phyloP scores from a whole-genome alignment of 2,329 filamentous ascomycete genomes.

The Sporothrix phasma region DNA sequence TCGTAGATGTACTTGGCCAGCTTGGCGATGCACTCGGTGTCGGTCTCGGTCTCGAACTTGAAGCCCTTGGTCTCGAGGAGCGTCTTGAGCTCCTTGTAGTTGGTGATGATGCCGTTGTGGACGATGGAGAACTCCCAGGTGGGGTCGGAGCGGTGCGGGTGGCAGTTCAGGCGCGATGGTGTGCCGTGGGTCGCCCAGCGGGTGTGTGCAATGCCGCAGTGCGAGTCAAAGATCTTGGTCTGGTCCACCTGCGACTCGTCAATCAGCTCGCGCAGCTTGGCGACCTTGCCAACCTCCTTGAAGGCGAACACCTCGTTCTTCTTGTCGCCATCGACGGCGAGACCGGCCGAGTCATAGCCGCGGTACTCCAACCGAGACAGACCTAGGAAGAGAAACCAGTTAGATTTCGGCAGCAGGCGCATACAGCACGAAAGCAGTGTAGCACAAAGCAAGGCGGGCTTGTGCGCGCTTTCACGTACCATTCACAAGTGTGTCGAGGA shows the following conservation, averaged over 20 bases:
- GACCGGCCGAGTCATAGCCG: slow-evolving; percentile 94
- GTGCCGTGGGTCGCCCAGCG: slow-evolving; percentile 97
- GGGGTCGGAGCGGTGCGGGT: slow-evolving; percentile 92
- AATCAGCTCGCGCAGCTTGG: slow-evolving; percentile 89
- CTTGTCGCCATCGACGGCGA: slow-evolving; percentile 95
- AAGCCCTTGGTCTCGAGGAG: slow-evolving; percentile 90
- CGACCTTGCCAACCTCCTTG: slow-evolving; percentile 99
- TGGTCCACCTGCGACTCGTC: slow-evolving; percentile 73
- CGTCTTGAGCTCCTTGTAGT: slow-evolving; percentile 98
- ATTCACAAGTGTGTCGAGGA: slow-evolving; percentile 92
- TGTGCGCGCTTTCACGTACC: slow-evolving; percentile 46
- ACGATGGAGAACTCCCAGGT: slow-evolving; percentile 95
- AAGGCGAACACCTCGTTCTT: slow-evolving; percentile 95
- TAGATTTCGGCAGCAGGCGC: slow-evolving; percentile 19
- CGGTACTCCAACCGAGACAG: slow-evolving; percentile 95
- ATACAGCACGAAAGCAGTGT: no score
- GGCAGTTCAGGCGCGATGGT: slow-evolving; percentile 91
- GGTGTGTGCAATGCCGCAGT: slow-evolving; percentile 97
- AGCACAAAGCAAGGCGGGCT: no score
- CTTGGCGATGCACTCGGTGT: slow-evolving; percentile 98
- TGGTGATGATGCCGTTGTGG: slow-evolving; percentile 99
- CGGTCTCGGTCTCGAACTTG: slow-evolving; percentile 97
- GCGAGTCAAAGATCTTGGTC: slow-evolving; percentile 91
- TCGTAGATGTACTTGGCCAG: slow-evolving; percentile 97
- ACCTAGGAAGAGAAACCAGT: slow-evolving; percentile 40